These are phyloP conservation scores for Hypoxylon sp. DNA, from an alignment of 2,329 filamentous ascomycete species.

Conservation along the genomic window DNA sequence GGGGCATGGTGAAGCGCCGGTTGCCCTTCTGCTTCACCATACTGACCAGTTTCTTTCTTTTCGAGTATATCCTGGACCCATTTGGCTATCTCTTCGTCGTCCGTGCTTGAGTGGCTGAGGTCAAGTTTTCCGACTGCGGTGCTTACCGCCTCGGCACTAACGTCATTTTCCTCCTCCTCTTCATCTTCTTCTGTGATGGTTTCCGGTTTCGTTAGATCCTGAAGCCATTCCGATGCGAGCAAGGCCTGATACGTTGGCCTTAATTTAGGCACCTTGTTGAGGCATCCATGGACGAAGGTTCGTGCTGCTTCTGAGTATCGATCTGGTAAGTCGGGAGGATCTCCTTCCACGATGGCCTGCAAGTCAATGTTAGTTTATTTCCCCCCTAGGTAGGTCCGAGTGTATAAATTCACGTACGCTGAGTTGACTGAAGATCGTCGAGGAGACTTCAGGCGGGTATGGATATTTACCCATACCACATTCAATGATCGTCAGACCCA, in stretches of 20 bases:
- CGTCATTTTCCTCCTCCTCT: slow-evolving; percentile 46
- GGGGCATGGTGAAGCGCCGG: slow-evolving; percentile 90
- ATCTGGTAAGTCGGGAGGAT: slow-evolving; percentile 87
- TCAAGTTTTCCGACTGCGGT: slow-evolving; percentile 57
- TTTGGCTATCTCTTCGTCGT: slow-evolving; percentile 82
- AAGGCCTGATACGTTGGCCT: slow-evolving; percentile 95
- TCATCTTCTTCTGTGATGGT: slow-evolving; percentile 50
- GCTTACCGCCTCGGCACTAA: slow-evolving; percentile 51
- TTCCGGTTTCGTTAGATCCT: slow-evolving; percentile 75
- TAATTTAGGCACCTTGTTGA: slow-evolving; percentile 91
- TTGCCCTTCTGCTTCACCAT: slow-evolving; percentile 61
- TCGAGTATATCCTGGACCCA: slow-evolving; percentile 83
- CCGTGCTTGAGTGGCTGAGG: slow-evolving; percentile 56
- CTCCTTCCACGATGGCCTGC: slow-evolving; percentile 96
- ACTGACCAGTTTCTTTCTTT: slow-evolving; percentile 66
- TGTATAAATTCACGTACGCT: slow-evolving; percentile 71
- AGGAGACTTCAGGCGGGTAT: slow-evolving; percentile 96
- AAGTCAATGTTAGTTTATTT: slow-evolving; percentile 29
- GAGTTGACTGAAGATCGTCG: slow-evolving; percentile 97
- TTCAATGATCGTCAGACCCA: slow-evolving; percentile 94
- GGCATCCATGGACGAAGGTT: slow-evolving; percentile 86
- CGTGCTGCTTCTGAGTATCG: slow-evolving; percentile 81
- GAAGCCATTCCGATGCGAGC: slow-evolving; percentile 88
- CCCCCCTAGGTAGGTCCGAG: background rate
- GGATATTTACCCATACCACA: slow-evolving; percentile 94